Evolutionary conservation across 192 early-diverging fungal genomes (phyloP), one percentile per base, ranked within the genome.

Genomic region (Coemansia sp.): DNA sequence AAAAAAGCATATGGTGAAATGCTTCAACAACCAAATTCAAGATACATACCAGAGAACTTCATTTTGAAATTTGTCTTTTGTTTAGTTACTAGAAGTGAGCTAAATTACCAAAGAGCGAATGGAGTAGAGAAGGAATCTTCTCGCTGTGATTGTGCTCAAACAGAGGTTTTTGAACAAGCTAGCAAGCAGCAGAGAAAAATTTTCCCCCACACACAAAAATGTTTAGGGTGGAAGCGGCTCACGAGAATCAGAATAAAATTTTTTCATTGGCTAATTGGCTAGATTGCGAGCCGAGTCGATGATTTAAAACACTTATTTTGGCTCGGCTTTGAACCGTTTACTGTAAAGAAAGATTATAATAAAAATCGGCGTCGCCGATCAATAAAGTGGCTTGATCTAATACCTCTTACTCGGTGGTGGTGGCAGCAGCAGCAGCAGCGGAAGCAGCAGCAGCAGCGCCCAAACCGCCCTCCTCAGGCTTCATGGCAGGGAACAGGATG

Each of bases 401-500:
- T 28, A 28, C 22, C 45, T 8, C 8, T 15, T 12, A 55, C 32
- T 55, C 18, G 22, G 28, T 32, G 57, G 2, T 37, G 17, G 57
- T 14, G 15, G 57, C 57, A 59, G 57, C 57, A 14, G 34, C 57
- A 36, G 57, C 33, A 1, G 41, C 51, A 22, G 66, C 28, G 32
- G 33, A 22, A 48, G 17, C 48, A n/a, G 20, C 64, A 5, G 35
- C 32, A 36, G 67, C 58, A 38, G 57, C 45, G 37, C 43, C 59
- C 18, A 45, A 32, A 41, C 43, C 53, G 37, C 56, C 70, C 67
- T 88, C 87, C 45, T 86, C 86, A 28, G 90, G 90, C 80, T 90
- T 88, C 90, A 91, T 91, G 41, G 86, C 87, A 17, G 90, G 90
- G 86, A 91, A 91, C 35, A 85, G 73, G 36, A 91, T 73, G 61